Evolutionary conservation across 1,284 basidiomycete genomes (phyloP).

Genomic region (Naganishia sp.): DNA sequence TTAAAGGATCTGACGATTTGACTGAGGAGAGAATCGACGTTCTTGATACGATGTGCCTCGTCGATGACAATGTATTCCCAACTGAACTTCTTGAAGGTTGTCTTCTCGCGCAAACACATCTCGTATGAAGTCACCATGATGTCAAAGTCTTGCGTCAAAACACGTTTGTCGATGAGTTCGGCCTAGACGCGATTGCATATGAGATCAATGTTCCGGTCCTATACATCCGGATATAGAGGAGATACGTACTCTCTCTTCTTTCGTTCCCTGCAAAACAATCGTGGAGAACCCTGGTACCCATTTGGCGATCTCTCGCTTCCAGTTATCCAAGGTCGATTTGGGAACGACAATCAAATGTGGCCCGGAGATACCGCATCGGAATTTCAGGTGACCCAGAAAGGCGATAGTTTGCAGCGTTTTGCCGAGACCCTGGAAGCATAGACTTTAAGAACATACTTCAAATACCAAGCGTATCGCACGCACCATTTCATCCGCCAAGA

Average conservation of each 20-base stretch:
- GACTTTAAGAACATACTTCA: neutral
- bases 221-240: slow-evolving; percentile 1
- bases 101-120: slow-evolving; percentile 93
- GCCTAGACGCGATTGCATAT: slow-evolving; percentile 49
- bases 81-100: slow-evolving; percentile 85
- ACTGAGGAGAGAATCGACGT: slow-evolving; percentile 92
- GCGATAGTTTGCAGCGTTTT: slow-evolving; percentile 98
- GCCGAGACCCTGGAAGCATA: slow-evolving; percentile 77
- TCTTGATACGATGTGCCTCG: slow-evolving; percentile 99
- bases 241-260: slow-evolving; percentile 74
- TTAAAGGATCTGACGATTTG: slow-evolving; percentile 93
- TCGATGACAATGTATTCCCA: slow-evolving; percentile 99
- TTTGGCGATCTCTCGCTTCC: slow-evolving; percentile 86
- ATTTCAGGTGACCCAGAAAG: slow-evolving; percentile 92
- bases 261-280: slow-evolving; percentile 78
- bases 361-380: slow-evolving; percentile 73
- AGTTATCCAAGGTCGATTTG: slow-evolving; percentile 96
- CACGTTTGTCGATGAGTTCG: slow-evolving; percentile 72
- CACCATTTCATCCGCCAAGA: slow-evolving; percentile 92
- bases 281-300: slow-evolving; percentile 92
- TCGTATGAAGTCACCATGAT: slow-evolving; percentile 97
- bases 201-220: too few species aligned
- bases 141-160: slow-evolving; percentile 88
- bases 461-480: slow-evolving; percentile 36
- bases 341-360: slow-evolving; percentile 96